Conservation (phyloP, 2,329 filamentous ascomycete genomes). For the Xylariaceae sp. region DNA sequence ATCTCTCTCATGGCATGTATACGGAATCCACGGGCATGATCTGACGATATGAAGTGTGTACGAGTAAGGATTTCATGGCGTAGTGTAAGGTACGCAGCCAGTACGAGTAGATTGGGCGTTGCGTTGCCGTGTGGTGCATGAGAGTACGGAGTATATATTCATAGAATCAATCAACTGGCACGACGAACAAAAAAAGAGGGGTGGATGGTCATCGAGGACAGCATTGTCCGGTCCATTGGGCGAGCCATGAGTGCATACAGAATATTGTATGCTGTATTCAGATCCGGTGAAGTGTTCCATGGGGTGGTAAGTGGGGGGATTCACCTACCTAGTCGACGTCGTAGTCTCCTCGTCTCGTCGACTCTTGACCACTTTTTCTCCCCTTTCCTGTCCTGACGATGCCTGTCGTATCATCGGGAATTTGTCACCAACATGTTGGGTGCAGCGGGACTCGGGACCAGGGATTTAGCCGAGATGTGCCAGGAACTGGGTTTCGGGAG, state of each 20-base stretch:
- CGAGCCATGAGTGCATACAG: background rate
- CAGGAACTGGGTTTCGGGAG: conserved; percentile 13
- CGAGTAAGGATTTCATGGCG: too few species aligned
- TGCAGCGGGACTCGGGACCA: background rate
- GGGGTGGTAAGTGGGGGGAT: background rate
- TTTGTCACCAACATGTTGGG: background rate
- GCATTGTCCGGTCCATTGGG: background rate
- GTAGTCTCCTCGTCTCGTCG: too few species aligned
- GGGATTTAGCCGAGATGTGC: conserved; percentile 18
- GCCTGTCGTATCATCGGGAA: background rate
- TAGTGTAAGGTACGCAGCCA: too few species aligned
- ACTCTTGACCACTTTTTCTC: too few species aligned
- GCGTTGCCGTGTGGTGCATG: too few species aligned
- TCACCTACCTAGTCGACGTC: too few species aligned
- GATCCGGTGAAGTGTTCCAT: background rate
- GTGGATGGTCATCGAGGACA: background rate
- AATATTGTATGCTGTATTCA: background rate
- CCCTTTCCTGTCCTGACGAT: too few species aligned
- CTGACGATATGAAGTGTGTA: too few species aligned
- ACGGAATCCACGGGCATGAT: background rate
- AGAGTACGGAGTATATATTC: background rate
- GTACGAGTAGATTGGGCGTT: background rate
- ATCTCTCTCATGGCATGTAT: background rate
- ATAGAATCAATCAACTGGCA: background rate
- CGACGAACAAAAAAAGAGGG: background rate